Conservation (phyloP, 257 asterid genomes). For the Solanum bulbocastanum region DNA sequence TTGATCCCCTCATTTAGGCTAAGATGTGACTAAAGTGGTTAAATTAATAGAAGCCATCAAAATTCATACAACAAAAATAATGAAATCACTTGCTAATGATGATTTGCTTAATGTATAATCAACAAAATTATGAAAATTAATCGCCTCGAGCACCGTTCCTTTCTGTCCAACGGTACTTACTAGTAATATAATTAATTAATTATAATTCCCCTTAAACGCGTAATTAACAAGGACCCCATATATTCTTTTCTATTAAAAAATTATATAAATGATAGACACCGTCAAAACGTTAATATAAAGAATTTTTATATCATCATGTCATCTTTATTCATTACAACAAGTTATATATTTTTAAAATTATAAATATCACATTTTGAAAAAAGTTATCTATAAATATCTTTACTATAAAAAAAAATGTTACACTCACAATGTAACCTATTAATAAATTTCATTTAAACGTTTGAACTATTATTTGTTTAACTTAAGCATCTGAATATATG, state of each 20-base stretch:
- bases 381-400: not conserved
- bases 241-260: not conserved
- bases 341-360: not conserved
- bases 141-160: slow-evolving; percentile 35
- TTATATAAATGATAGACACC: not conserved
- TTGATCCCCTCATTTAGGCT: not conserved
- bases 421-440: not conserved
- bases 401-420: not conserved
- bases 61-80: not conserved
- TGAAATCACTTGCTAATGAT: not conserved
- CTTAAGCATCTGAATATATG: not conserved
- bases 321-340: not conserved
- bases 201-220: slow-evolving; percentile 15
- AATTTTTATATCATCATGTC: not conserved
- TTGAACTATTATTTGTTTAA: not conserved
- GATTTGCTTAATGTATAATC: not conserved
- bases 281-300: not conserved
- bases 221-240: not conserved
- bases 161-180: slow-evolving; percentile 37
- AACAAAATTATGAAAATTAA: not conserved
- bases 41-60: not conserved
- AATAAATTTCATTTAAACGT: not conserved
- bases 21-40: not conserved
- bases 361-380: not conserved
- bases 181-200: not conserved